These are phyloP conservation scores for Pezicula neosporulosa DNA, from an alignment of 2,329 filamentous ascomycete genomes.

Conservation along the genomic window DNA sequence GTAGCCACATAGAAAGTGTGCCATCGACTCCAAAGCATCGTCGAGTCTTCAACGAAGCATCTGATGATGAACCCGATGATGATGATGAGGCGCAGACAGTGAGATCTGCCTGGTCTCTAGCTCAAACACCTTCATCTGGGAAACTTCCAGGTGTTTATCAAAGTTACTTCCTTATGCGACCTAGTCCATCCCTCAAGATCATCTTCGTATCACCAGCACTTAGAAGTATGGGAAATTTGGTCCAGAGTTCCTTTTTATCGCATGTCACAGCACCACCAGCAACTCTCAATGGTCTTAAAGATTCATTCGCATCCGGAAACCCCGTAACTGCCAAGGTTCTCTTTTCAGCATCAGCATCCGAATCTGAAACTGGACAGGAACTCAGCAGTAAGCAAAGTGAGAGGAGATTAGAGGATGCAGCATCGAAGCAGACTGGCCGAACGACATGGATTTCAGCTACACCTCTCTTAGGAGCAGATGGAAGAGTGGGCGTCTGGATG, in stretches of 20 bases:
- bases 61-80: constrained; percentile 1
- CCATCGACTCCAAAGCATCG: background rate
- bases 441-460: constrained; percentile 8
- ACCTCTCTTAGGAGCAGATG: constrained; percentile 6
- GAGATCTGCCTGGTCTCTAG: constrained; percentile 1
- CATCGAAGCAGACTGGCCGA: background rate
- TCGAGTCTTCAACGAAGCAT: no score
- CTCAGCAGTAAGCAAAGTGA: constrained; percentile 5
- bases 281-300: constrained; percentile 4
- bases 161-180: constrained; percentile 10
- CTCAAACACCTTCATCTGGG: constrained; percentile 2
- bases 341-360: constrained; percentile 1
- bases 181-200: constrained; percentile 8
- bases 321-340: constrained; percentile 11
- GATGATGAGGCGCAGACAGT: background rate
- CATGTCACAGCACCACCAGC: constrained; percentile 6
- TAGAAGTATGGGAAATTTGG: constrained; percentile 6
- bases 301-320: constrained; percentile 6
- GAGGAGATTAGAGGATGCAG: background rate
- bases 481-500: constrained; percentile 11
- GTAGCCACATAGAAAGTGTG: background rate
- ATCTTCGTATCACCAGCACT: constrained; percentile 10
- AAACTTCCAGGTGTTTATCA: constrained; percentile 12
- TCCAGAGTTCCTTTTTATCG: constrained; percentile 7
- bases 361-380: constrained; percentile 1